Evolutionary conservation across 73 alveolate species (phyloP).

Genomic region (Tetrahymena thermophila): DNA sequence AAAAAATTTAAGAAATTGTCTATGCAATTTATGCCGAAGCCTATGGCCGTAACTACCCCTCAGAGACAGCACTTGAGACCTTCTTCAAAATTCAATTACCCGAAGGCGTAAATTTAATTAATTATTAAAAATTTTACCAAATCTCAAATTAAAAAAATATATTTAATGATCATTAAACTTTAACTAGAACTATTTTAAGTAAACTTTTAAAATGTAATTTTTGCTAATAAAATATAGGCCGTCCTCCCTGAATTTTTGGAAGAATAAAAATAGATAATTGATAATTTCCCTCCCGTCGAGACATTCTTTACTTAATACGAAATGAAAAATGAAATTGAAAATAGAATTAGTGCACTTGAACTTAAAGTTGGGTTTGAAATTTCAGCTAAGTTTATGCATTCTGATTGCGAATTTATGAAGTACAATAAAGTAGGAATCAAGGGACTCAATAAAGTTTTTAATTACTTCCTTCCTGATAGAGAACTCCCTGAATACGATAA

Average conservation of each 20-base stretch:
- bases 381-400: not conserved
- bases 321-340: not conserved
- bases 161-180: not conserved
- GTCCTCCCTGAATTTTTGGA: not conserved
- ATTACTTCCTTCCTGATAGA: not conserved
- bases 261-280: not conserved
- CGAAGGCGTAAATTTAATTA: not conserved
- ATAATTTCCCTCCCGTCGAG: not conserved
- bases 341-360: not conserved
- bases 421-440: not conserved
- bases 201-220: not conserved
- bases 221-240: not conserved
- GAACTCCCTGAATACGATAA: not conserved
- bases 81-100: not conserved
- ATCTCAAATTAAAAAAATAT: not conserved
- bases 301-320: not conserved
- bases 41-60: not conserved
- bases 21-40: not conserved
- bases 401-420: not conserved
- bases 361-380: not conserved
- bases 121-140: not conserved
- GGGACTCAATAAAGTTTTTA: not conserved
- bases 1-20: not conserved
- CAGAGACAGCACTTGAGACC: not conserved
- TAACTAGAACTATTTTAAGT: too few species aligned